Base-by-base conservation (phyloP, 352 stramenopile genomes). In the Thalassiosira mediterranea region DNA sequence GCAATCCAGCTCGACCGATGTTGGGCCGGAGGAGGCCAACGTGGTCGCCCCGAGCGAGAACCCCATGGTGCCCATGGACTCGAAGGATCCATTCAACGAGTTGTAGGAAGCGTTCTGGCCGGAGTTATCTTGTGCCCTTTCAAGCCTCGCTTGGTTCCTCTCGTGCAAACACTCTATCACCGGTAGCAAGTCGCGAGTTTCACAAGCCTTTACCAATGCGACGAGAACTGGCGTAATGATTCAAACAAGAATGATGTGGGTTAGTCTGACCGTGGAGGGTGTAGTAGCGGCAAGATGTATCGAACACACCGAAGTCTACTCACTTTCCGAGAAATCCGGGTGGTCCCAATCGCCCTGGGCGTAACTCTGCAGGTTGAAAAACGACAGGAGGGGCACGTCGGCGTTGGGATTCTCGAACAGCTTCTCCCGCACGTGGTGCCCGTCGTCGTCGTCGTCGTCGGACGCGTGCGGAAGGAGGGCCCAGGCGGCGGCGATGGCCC, bases 271-370 rank as follows among this genome's bases (percentile, higher is more conserved):
- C n/a, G n/a, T n/a, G n/a, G n/a, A 46, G 37, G n/a, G n/a, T 15
- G n/a, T 46, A n/a, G 10, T 46, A 46, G 37, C n/a, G 10, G 10
- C n/a, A n/a, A 46, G n/a, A 46, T n/a, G 10, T 46, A n/a, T 26
- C n/a, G 44, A 47, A 57, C 11, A 57, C 21, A 54, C 8, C 17
- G 28, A 54, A 31, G 23, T n/a, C n/a, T 21, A 72, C 63, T 72
- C 63, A 72, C 63, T 84, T 67, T 88, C 60, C 11, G 81, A 90
- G 23, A 93, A 74, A 29, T 93, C 85, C 26, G 57, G 37, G 66
- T 93, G 80, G 29, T 93, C 88, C 88, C 88, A 93, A 46, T 92
- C 88, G 28, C 57, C 68, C 48, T 90, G 75, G 61, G 81, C 84
- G 67, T 88, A 86, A 21, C 53, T 75, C 62, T 91, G 80, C 37